Conservation (phyloP, 768 basidiomycete species). For the Termitomyces sp. region DNA sequence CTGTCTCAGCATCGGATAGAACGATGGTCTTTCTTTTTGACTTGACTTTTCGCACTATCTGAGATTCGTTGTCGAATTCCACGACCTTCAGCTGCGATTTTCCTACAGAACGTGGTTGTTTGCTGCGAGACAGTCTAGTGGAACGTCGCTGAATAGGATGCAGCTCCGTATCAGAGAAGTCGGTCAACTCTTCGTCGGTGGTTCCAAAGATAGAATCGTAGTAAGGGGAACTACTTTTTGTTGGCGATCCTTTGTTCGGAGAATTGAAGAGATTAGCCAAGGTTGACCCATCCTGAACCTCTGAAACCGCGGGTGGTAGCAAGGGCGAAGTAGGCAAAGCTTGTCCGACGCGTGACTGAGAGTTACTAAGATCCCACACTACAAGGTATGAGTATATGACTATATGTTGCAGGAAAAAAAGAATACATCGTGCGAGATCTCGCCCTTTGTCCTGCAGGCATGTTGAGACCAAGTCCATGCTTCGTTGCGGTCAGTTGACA, state of each 20-base stretch:
- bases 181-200: slow-evolving; percentile 20
- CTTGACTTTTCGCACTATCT: slow-evolving; percentile 1
- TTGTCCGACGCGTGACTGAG: slow-evolving; percentile 5
- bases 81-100: not conserved
- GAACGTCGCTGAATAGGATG: not conserved
- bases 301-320: slow-evolving; percentile 2
- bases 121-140: not conserved
- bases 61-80: slow-evolving; percentile 11
- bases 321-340: slow-evolving; percentile 9
- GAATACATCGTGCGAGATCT: slow-evolving; percentile 18
- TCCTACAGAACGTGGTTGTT: not conserved
- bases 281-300: not conserved
- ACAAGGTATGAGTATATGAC: not conserved
- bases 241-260: not conserved
- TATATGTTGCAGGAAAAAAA: not conserved
- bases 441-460: slow-evolving; percentile 17
- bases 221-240: slow-evolving; percentile 1
- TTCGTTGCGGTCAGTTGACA: not conserved
- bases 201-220: slow-evolving; percentile 17
- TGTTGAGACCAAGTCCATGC: not conserved
- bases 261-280: not conserved
- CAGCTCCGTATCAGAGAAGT: slow-evolving; percentile 15
- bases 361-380: slow-evolving; percentile 12
- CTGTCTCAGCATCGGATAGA: slow-evolving; percentile 12
- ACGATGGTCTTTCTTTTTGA: slow-evolving; percentile 5